Base-by-base conservation (phyloP, 2,329 filamentous ascomycete genomes). In the Fonsecaea pedrosoi region DNA sequence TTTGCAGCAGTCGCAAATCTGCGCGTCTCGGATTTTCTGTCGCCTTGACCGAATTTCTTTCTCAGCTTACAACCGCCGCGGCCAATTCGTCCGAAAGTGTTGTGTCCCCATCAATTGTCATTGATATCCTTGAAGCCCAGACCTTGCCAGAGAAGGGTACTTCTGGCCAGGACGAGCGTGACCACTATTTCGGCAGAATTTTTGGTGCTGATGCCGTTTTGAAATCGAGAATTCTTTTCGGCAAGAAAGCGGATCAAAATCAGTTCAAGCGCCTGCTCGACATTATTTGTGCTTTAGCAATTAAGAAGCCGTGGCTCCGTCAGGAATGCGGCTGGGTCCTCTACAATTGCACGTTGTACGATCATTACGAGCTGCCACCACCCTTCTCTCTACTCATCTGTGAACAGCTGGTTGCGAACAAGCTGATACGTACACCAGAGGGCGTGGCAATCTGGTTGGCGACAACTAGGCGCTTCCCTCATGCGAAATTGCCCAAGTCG, bases 151-250 rank as follows among this genome's bases (percentile, higher is more conserved):
- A 83, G 48, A 82, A 81, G 38, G 83, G 83, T 69, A 82, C 83
- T 34, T 81, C 83, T 18, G 83, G 85, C 69, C 82, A 97, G 82
- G 94, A 98, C 80, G 90, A 93, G 79, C 86, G 92, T 73, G 93
- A 98, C 75, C 89, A 93, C 76, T 86, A 89, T 71, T 91, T 97
- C 70, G 95, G 95, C 6, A 88, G 92, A 72, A 81, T 97, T 0
- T 97, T 97, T 74, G 94, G 93, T 2, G 85, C 94, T 53, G 91
- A 96, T 77, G 92, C 92, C 66, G 89, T 98, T 68, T 87, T 97
- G 54, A 89, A 92, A 77, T 92, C 94, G 12, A 86, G 86, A 4
- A 85, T 93, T 48, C 81, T 96, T 12, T 90, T 94, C 72, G 13
- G 30, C 78, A 21, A 81, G 64, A 78, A 87, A 38, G 78, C 83